A percentile compares a stretch with the other conserved stretches of the same genome.
Conservation (phyloP, 75 land plant species). For the Pinus taeda region DNA sequence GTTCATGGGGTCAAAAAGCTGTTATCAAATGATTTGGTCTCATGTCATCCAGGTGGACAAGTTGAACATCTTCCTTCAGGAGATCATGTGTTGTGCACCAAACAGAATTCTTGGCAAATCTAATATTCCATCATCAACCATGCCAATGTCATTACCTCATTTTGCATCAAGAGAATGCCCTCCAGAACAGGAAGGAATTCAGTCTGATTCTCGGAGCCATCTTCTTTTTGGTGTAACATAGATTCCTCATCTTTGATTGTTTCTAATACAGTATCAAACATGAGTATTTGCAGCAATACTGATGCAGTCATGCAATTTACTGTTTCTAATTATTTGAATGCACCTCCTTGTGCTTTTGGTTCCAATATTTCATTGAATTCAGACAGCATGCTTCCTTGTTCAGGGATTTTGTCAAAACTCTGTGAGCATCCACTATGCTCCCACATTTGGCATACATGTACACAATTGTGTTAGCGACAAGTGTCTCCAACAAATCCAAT, state of each 20-base stretch:
- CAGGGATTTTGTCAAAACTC: no score
- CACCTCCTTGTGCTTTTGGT: conserved; percentile 16
- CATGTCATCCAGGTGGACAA: conserved; percentile 10
- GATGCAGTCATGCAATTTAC: conserved; percentile 29
- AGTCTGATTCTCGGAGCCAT: conserved; percentile 35
- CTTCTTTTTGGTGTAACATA: conserved; percentile 61
- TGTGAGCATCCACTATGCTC: no score
- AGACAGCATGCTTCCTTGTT: conserved; percentile 20
- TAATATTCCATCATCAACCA: conserved; percentile 19
- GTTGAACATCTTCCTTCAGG: conserved; percentile 39
- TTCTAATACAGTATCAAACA: conserved; percentile 35
- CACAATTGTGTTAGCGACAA: no score
- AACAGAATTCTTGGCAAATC: conserved; percentile 28
- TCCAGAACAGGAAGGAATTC: conserved; percentile 43
- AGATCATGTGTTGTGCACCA: conserved; percentile 22
- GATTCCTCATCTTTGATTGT: conserved; percentile 37
- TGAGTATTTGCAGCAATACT: conserved; percentile 31
- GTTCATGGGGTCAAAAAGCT: conserved; percentile 49
- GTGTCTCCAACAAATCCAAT: no score
- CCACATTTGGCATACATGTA: no score
- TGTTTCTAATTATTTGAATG: conserved; percentile 37
- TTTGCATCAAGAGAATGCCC: conserved; percentile 53
- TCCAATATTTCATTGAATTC: conserved; percentile 49
- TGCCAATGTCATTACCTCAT: conserved; percentile 34
- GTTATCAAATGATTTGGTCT: conserved; percentile 11